phyloP scores from a whole-genome alignment of 2,329 filamentous ascomycete species.

The Fusarium albidum region DNA sequence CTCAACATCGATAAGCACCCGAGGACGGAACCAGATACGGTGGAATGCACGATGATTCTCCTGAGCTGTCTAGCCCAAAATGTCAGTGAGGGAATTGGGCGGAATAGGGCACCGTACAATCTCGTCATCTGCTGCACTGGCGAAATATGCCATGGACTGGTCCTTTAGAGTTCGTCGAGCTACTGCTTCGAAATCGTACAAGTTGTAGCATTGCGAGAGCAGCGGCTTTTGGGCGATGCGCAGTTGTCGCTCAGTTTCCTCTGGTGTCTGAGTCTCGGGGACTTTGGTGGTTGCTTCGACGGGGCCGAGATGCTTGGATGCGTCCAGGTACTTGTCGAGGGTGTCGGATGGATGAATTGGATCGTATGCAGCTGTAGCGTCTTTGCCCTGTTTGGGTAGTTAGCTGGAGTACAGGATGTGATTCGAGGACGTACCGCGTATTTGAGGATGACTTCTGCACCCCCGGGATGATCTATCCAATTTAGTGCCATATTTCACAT shows the following conservation, averaged over 20 bases:
- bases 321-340: constrained; percentile 81
- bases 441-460: constrained; percentile 91
- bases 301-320: constrained; percentile 84
- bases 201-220: constrained; percentile 86
- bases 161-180: constrained; percentile 92
- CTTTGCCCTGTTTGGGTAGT: constrained; percentile 67
- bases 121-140: constrained; percentile 73
- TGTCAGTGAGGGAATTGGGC: too few species aligned
- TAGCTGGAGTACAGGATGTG: constrained; percentile 27
- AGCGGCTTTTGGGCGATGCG: constrained; percentile 77
- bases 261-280: constrained; percentile 66
- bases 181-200: constrained; percentile 95
- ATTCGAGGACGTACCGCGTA: constrained; percentile 68
- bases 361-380: constrained; percentile 90
- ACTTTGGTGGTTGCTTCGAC: constrained; percentile 86
- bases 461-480: constrained; percentile 80
- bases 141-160: constrained; percentile 96
- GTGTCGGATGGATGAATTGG: constrained; percentile 89
- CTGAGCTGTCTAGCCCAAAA: constrained; percentile 76
- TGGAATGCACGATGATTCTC: constrained; percentile 97
- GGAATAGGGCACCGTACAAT: constrained; percentile 42
- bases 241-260: constrained; percentile 71
- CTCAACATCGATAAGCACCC: constrained; percentile 86
- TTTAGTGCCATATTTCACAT: constrained; percentile 3
- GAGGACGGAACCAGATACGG: constrained; percentile 94